phyloP scores from a whole-genome alignment of 2,329 filamentous ascomycete genomes.

The Didymella exigua region DNA sequence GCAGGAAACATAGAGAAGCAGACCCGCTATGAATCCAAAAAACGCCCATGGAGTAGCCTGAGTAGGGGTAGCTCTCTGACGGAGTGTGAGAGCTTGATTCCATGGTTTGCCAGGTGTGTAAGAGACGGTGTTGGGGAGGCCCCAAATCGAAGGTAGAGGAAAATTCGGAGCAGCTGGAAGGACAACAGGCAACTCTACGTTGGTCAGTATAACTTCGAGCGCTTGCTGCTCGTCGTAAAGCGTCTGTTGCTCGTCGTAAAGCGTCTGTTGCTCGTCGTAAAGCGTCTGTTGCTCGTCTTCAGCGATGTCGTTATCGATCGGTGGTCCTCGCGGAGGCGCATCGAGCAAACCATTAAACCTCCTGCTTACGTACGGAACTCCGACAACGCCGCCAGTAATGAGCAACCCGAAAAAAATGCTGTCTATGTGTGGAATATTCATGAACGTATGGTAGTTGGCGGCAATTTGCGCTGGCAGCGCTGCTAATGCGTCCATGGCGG shows the following conservation, averaged over 20 bases:
- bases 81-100: neutral
- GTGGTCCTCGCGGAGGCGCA: neutral
- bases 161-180: neutral
- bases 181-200: neutral
- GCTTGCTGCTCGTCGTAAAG: too few species aligned
- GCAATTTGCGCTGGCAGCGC: neutral
- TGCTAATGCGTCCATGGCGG: neutral
- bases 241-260: too few species aligned
- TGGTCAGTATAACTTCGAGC: neutral
- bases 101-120: neutral
- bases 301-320: neutral
- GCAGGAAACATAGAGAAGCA: too few species aligned
- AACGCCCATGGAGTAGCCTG: neutral
- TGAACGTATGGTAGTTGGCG: neutral
- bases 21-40: too few species aligned
- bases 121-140: neutral
- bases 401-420: neutral
- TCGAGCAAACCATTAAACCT: neutral
- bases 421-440: neutral
- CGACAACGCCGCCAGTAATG: neutral
- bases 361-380: neutral
- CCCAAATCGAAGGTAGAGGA: constrained; percentile 2
- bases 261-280: too few species aligned
- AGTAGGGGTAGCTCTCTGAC: neutral
- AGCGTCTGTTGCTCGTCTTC: neutral